Base-by-base conservation (phyloP, 148 eudicot genomes). In the Cornus controversa region DNA sequence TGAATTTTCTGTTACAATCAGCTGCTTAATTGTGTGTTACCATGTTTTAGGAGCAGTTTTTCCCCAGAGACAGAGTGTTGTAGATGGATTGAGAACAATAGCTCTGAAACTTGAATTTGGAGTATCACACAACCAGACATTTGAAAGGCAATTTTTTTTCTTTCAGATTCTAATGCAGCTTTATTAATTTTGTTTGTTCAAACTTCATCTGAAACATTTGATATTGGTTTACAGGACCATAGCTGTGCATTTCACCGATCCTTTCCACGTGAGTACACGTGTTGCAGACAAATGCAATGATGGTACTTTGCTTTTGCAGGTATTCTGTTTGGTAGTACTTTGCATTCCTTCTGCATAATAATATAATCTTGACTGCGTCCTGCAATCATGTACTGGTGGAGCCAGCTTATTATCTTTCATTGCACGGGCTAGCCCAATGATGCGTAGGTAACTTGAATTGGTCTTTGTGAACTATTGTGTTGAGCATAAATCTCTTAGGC, bases 21-120 rank as follows among this genome's bases (percentile, higher is more conserved):
- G 66, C 27, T 78, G 27, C 77, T 67, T 75, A 50, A 67, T 29
- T 37, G 40, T 60, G 16, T 47, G 54, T 66, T 74, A 27, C n/a
- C 72, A 45, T 67, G 72, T 73, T 85, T 10, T 63, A 75, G 86
- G 87, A 75, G 67, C 92, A 88, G 93, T 79, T 77, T 78, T 79
- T 74, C 82, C 91, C 20, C 91, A 84, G 74, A 86, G 85, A 80
- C 90, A 83, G 80, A 96, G 91, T 88, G 69, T 90, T 77, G 93
- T 96, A 76, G 98, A 96, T 74, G 96, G 97, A 54, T 85, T 96
- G 90, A 90, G 99, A 82, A 96, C 98, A 71, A 88, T 91, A 77
- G 99, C 99, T 80, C 84, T 96, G 74, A 96, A 93, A 84, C 99
- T 96, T 80, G 94, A 96, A 72, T 96, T 96, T 79, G 99, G 98